A percentile compares a stretch with the other conserved stretches of the same genome.
These are phyloP conservation scores for Tolypocladium pustulatum DNA, from an alignment of 2,329 filamentous ascomycete species.

Conservation along the genomic window DNA sequence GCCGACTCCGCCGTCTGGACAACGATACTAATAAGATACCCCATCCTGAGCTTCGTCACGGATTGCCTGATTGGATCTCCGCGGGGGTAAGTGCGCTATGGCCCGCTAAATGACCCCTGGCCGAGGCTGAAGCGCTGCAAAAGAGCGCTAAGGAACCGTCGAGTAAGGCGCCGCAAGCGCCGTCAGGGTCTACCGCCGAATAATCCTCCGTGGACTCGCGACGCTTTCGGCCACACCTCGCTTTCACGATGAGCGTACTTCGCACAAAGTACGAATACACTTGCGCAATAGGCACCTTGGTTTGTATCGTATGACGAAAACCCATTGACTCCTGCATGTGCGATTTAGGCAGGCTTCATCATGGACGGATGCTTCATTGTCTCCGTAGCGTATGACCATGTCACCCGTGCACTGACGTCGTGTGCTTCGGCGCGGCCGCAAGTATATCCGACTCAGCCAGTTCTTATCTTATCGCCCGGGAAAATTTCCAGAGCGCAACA, in stretches of 20 bases:
- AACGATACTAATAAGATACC: too few species aligned
- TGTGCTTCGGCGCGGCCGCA: background rate
- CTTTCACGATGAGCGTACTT: background rate
- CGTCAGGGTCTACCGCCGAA: too few species aligned
- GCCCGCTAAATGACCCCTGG: background rate
- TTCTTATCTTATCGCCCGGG: slow-evolving; percentile 11
- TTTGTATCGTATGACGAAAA: background rate
- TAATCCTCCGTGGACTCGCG: too few species aligned
- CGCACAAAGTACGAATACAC: background rate
- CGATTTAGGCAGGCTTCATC: background rate
- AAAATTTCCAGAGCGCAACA: slow-evolving; percentile 7
- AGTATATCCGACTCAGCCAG: background rate
- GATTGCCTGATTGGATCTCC: background rate
- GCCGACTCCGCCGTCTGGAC: background rate
- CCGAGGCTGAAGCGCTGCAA: background rate
- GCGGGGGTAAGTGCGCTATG: too few species aligned
- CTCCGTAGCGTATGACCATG: background rate
- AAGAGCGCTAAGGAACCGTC: background rate
- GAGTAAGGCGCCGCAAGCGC: background rate
- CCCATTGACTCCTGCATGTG: background rate
- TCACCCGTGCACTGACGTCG: background rate
- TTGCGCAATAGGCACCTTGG: background rate
- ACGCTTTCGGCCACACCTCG: background rate
- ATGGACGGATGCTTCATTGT: too few species aligned
- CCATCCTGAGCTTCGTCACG: background rate